Percentiles rank a stretch among this genome's conserved stretches.
Evolutionary conservation across 1,284 basidiomycete species (phyloP).

Genomic region (Tranzscheliella williamsii): DNA sequence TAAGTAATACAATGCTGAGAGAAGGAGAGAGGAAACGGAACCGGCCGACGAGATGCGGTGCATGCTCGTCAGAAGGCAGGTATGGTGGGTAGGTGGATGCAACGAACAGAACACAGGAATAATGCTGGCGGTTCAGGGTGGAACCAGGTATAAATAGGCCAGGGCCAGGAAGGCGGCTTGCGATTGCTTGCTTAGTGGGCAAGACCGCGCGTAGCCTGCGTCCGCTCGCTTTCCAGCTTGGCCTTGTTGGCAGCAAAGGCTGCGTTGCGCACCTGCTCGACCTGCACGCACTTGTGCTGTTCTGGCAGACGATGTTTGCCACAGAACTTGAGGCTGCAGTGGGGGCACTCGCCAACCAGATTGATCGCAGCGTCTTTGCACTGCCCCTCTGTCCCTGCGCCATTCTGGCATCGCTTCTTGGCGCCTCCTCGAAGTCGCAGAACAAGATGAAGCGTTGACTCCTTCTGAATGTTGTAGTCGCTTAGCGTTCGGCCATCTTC

Average conservation of each 20-base stretch:
- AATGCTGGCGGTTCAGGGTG: no score
- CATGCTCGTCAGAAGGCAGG: no score
- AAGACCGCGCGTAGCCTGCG: conserved; percentile 52
- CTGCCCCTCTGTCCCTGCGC: conserved; percentile 50
- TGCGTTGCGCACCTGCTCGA: conserved; percentile 54
- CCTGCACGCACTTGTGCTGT: conserved; percentile 55
- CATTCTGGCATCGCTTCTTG: conserved; percentile 59
- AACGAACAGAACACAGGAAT: no score
- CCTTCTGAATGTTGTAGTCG: conserved; percentile 63
- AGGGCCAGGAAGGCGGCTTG: not conserved
- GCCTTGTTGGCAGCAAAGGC: conserved; percentile 60
- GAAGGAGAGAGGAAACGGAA: not conserved
- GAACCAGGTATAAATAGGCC: not conserved
- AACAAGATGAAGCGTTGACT: conserved; percentile 56
- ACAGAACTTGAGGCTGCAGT: conserved; percentile 58
- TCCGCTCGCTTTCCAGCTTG: conserved; percentile 58
- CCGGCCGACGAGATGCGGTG: no score
- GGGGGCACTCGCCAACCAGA: conserved; percentile 59
- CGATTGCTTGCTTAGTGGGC: conserved; percentile 55
- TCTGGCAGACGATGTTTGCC: conserved; percentile 58
- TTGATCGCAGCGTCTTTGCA: conserved; percentile 60
- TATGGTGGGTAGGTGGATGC: no score
- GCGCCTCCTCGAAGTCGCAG: conserved; percentile 60
- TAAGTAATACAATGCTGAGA: not conserved
- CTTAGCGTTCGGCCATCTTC: conserved; percentile 64